phyloP scores from a whole-genome alignment of 179 eudicot species.

The Silene noctiflora region DNA sequence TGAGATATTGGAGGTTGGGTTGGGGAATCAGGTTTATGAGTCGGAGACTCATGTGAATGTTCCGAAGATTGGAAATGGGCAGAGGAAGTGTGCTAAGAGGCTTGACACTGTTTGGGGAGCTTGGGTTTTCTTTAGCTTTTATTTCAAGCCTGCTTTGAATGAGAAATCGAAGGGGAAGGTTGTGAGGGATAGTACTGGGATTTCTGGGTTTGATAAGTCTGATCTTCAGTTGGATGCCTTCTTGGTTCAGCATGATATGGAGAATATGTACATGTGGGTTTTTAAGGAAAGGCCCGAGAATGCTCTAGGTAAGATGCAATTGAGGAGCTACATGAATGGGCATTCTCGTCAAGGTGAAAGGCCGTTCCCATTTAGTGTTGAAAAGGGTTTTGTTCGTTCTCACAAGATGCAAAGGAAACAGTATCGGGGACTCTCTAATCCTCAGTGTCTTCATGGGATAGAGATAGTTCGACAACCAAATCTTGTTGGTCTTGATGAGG shows the following conservation, averaged over 20 bases:
- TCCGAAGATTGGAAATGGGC: conserved; percentile 52
- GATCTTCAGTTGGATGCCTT: conserved; percentile 73
- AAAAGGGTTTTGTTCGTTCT: conserved; percentile 86
- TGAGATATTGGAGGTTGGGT: conserved; percentile 72
- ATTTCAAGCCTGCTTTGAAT: conserved; percentile 65
- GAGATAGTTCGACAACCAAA: conserved; percentile 63
- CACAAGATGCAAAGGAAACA: conserved; percentile 89
- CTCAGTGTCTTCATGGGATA: conserved; percentile 86
- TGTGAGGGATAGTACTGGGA: conserved; percentile 50
- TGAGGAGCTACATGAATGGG: conserved; percentile 91
- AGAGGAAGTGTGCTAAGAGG: conserved; percentile 64
- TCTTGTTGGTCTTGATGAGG: conserved; percentile 54
- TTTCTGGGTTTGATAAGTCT: conserved; percentile 70
- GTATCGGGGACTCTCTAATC: conserved; percentile 80
- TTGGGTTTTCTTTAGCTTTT: conserved; percentile 81
- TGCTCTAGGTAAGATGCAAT: conserved; percentile 90
- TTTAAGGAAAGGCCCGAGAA: conserved; percentile 82
- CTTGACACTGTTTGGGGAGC: conserved; percentile 76
- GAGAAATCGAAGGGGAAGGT: conserved; percentile 55
- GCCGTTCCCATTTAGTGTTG: conserved; percentile 69
- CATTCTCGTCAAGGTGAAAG: conserved; percentile 83
- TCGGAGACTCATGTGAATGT: conserved; percentile 42
- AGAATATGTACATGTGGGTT: conserved; percentile 93
- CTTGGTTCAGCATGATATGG: conserved; percentile 92
- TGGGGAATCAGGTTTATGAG: conserved; percentile 57